Conservation (phyloP, 2,329 filamentous ascomycete genomes). For the Neonectria magnoliae region DNA sequence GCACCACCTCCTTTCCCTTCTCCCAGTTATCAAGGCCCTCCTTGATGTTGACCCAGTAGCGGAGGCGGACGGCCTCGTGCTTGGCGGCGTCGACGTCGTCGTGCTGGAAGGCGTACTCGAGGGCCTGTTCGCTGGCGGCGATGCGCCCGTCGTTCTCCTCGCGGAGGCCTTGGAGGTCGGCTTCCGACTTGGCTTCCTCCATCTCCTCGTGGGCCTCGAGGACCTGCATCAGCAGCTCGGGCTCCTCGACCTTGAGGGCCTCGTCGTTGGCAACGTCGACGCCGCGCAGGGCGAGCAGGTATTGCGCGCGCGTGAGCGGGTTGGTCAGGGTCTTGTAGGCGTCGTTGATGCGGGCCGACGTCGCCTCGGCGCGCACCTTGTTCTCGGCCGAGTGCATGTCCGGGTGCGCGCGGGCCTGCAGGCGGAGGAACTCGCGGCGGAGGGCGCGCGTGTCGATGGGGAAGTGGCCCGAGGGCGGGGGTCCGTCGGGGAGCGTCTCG, state of each 20-base stretch:
- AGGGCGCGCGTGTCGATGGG: constrained; percentile 74
- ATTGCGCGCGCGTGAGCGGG: constrained; percentile 87
- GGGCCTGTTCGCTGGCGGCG: constrained; percentile 64
- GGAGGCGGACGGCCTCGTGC: constrained; percentile 77
- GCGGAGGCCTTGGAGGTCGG: constrained; percentile 68
- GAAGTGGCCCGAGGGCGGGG: constrained; percentile 83
- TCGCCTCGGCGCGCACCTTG: constrained; percentile 74
- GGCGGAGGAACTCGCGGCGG: constrained; percentile 84
- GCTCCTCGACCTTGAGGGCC: constrained; percentile 72
- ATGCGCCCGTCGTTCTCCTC: constrained; percentile 76
- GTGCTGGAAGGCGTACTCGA: constrained; percentile 72
- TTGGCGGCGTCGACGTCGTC: constrained; percentile 75
- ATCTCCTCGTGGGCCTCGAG: constrained; percentile 82
- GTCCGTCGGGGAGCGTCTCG: constrained; percentile 76
- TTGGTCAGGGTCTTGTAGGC: constrained; percentile 87
- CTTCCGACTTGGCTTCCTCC: constrained; percentile 75
- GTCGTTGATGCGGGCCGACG: constrained; percentile 87
- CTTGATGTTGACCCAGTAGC: constrained; percentile 91
- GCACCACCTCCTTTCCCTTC: constrained; percentile 70
- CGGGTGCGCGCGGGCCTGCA: constrained; percentile 82
- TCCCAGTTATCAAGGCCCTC: constrained; percentile 88
- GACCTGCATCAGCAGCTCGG: constrained; percentile 78
- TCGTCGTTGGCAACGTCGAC: constrained; percentile 86
- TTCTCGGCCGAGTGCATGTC: constrained; percentile 69
- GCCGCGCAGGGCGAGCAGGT: constrained; percentile 78